Percentiles rank a stretch among this genome's conserved stretches.
Evolutionary conservation across 345 rosid species (phyloP).

Genomic region (Melaleuca alternifolia): DNA sequence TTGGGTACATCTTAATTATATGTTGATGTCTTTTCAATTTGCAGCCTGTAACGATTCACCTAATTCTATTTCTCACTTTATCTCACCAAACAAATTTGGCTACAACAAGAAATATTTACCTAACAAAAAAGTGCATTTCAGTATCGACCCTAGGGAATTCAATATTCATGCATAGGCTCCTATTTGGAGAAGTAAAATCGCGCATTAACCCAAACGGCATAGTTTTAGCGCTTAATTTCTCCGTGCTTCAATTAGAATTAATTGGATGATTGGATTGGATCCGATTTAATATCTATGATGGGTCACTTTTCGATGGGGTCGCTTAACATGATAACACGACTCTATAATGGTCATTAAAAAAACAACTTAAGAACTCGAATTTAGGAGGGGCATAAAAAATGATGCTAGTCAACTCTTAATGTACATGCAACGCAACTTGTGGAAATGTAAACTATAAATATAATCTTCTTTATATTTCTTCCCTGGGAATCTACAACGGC

Average conservation of each 20-base stretch:
- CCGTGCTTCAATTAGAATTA: not conserved
- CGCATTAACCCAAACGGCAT: not conserved
- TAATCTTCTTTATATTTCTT: not conserved
- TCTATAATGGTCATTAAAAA: not conserved
- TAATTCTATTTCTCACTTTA: not conserved
- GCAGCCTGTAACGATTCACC: not conserved
- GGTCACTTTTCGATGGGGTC: not conserved
- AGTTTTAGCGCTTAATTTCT: not conserved
- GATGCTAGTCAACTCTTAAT: not conserved
- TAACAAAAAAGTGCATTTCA: not conserved
- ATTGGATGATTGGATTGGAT: not conserved
- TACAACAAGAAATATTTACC: not conserved
- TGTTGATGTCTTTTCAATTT: not conserved
- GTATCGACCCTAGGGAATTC: not conserved
- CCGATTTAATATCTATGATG: not conserved
- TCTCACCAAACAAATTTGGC: not conserved
- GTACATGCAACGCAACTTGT: not conserved
- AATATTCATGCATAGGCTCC: not conserved
- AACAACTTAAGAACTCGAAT: not conserved
- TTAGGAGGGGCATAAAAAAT: not conserved
- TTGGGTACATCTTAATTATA: not conserved
- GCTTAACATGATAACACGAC: not conserved
- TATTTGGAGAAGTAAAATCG: rapidly evolving
- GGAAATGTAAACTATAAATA: not conserved
- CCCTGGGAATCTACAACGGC: not conserved